Conservation (phyloP, 306 rosid genomes). For the Sechiopsis laciniata region DNA sequence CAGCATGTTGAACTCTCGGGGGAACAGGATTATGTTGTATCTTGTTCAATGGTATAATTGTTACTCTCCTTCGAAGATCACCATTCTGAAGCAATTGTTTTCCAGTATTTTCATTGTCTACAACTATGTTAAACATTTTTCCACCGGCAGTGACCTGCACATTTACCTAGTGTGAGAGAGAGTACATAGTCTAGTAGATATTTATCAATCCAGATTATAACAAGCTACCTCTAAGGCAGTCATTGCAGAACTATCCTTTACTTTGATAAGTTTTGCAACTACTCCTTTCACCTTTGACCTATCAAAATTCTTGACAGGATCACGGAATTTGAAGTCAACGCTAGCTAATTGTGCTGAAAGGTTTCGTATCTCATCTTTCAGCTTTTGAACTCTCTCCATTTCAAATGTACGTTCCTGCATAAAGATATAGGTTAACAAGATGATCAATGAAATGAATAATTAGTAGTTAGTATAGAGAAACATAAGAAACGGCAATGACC, state of each 20-base stretch:
- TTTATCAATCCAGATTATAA: constrained; percentile 13
- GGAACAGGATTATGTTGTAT: constrained; percentile 56
- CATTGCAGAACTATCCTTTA: constrained; percentile 69
- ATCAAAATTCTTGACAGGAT: constrained; percentile 76
- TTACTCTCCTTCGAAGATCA: constrained; percentile 79
- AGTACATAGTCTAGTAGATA: constrained; percentile 16
- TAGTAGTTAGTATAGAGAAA: constrained; percentile 21
- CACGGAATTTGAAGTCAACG: constrained; percentile 67
- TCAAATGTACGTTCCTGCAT: constrained; percentile 68
- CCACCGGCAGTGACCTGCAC: constrained; percentile 94
- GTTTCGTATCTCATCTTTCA: constrained; percentile 75
- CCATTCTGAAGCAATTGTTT: constrained; percentile 86
- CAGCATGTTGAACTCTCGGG: constrained; percentile 54
- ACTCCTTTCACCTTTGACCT: constrained; percentile 95
- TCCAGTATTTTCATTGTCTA: constrained; percentile 84
- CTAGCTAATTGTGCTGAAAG: constrained; percentile 67
- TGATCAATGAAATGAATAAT: constrained; percentile 16
- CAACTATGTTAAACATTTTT: constrained; percentile 84
- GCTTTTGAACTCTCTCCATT: constrained; percentile 61
- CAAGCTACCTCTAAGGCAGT: constrained; percentile 87
- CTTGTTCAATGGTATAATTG: constrained; percentile 91
- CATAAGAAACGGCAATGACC: constrained; percentile 38
- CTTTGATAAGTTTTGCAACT: constrained; percentile 86
- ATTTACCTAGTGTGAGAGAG: constrained; percentile 20
- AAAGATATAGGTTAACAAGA: constrained; percentile 23